phyloP scores from a whole-genome alignment of 495 filamentous ascomycete genomes.

The Amniculicola lignicola region DNA sequence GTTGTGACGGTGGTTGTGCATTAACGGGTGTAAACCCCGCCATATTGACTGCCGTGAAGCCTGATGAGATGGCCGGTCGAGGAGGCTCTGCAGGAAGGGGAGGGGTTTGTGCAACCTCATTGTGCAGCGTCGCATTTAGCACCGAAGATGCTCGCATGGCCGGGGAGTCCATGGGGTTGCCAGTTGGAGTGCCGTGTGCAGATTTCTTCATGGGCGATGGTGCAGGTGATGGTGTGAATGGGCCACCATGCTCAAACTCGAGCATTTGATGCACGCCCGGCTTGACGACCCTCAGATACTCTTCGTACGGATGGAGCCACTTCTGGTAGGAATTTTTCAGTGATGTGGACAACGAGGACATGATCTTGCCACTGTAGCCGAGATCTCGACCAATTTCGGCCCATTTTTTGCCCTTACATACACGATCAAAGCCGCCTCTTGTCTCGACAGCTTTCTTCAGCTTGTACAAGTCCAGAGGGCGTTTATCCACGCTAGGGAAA shows the following conservation, averaged over 20 bases:
- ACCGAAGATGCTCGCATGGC: slow-evolving; percentile 64
- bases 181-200: slow-evolving; percentile 64
- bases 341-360: slow-evolving; percentile 98
- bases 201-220: slow-evolving; percentile 81
- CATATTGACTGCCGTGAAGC: slow-evolving; percentile 80
- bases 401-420: slow-evolving; percentile 98
- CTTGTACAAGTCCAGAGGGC: slow-evolving; percentile 91
- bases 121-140: slow-evolving; percentile 63
- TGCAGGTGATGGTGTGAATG: slow-evolving; percentile 86
- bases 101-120: slow-evolving; percentile 50
- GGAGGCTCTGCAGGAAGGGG: slow-evolving; percentile 55
- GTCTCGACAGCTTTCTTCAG: slow-evolving; percentile 95
- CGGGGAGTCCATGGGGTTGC: slow-evolving; percentile 64
- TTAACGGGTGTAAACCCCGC: slow-evolving; percentile 66
- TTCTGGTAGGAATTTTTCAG: slow-evolving; percentile 97
- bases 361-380: slow-evolving; percentile 98
- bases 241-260: slow-evolving; percentile 89
- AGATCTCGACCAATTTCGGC: slow-evolving; percentile 96
- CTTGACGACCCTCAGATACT: slow-evolving; percentile 87
- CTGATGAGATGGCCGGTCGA: slow-evolving; percentile 47
- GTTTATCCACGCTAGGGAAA: slow-evolving; percentile 95
- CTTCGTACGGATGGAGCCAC: slow-evolving; percentile 95
- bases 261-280: slow-evolving; percentile 95
- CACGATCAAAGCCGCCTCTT: slow-evolving; percentile 87
- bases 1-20: slow-evolving; percentile 25